Evolutionary conservation across 805 yeast genomes (phyloP).

Genomic region (Ogataea henricii): DNA sequence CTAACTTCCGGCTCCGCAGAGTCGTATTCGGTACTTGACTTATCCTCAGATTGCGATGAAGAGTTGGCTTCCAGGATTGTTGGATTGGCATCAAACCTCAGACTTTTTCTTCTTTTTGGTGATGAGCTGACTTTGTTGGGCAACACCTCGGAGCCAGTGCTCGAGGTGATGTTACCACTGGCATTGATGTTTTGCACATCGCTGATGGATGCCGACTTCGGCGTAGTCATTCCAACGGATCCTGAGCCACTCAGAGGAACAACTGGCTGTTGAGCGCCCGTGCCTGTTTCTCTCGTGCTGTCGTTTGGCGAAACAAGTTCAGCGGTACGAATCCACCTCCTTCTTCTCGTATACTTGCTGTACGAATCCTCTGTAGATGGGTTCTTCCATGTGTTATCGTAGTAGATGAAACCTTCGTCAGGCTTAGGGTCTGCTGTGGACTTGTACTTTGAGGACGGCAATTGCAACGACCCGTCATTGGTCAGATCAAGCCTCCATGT

Average conservation of each 20-base stretch:
- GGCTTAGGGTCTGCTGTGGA: conserved; percentile 69
- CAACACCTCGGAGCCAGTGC: conserved; percentile 11
- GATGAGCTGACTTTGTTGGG: conserved; percentile 1
- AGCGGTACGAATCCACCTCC: conserved; percentile 96
- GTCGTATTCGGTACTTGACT: not conserved
- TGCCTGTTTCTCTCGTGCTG: conserved; percentile 1
- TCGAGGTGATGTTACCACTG: conserved; percentile 26
- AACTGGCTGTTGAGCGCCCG: not conserved
- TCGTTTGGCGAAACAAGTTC: conserved; percentile 57
- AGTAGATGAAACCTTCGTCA: conserved; percentile 86
- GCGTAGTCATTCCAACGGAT: conserved; percentile 13
- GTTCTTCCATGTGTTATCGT: conserved; percentile 91
- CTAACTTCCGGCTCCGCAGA: conserved; percentile 1
- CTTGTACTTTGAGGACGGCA: conserved; percentile 59
- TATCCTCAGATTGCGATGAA: conserved; percentile 4
- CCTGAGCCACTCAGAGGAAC: conserved; percentile 14
- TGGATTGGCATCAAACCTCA: conserved; percentile 30
- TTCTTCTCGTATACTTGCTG: conserved; percentile 87
- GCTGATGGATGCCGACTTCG: conserved; percentile 16
- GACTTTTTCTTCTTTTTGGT: conserved; percentile 29
- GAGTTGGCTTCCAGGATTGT: conserved; percentile 10
- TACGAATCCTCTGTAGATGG: conserved; percentile 87
- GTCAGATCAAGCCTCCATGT: conserved; percentile 90
- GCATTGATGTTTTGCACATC: conserved; percentile 28
- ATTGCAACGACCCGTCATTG: conserved; percentile 80